Percentiles rank a stretch among this genome's conserved stretches.
Conservation (phyloP, 805 yeast species). For the Pichia cephalocereana region DNA sequence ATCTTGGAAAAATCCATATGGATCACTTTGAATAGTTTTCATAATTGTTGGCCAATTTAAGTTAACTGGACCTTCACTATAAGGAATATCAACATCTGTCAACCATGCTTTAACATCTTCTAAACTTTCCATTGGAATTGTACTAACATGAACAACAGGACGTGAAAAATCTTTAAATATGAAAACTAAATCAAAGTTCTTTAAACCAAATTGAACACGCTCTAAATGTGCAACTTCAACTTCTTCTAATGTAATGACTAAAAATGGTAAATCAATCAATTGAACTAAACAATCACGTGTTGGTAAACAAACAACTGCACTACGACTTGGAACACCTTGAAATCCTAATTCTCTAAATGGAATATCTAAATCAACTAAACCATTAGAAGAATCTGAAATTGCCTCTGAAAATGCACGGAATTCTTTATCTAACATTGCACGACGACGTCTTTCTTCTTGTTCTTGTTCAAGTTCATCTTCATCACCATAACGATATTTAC, state of each 20-base stretch:
- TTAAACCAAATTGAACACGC: constrained; percentile 94
- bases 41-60: constrained; percentile 93
- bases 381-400: constrained; percentile 81
- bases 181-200: constrained; percentile 94
- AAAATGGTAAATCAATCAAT: constrained; percentile 87
- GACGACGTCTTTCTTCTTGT: constrained; percentile 93
- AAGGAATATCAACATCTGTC: constrained; percentile 95
- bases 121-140: constrained; percentile 85
- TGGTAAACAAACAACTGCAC: constrained; percentile 92
- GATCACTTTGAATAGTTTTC: constrained; percentile 89
- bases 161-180: constrained; percentile 83
- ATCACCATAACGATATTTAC: constrained; percentile 85
- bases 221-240: constrained; percentile 93
- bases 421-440: constrained; percentile 84
- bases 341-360: constrained; percentile 96
- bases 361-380: constrained; percentile 77
- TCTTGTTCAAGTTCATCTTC: constrained; percentile 98
- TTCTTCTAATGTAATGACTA: constrained; percentile 84
- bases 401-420: constrained; percentile 83
- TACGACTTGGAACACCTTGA: constrained; percentile 94
- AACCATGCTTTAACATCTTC: constrained; percentile 95
- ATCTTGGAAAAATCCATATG: constrained; percentile 84
- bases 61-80: constrained; percentile 89
- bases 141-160: constrained; percentile 87
- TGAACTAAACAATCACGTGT: constrained; percentile 95